Evolutionary conservation across 495 filamentous ascomycete species (phyloP).

Genomic region (Daldinia bambusicola): DNA sequence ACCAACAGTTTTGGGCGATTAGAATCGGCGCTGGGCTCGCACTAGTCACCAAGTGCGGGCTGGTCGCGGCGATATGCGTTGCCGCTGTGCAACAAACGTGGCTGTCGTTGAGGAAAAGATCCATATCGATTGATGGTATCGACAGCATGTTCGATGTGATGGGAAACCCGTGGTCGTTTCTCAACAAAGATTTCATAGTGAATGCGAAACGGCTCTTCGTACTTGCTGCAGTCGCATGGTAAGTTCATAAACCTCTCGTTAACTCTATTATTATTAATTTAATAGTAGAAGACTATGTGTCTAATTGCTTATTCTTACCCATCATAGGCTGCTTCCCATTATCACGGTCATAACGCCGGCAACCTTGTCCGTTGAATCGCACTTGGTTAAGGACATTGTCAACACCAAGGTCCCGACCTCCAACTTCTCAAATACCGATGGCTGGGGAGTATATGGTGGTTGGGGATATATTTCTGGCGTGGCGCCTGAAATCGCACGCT

Average conservation of each 20-base stretch:
- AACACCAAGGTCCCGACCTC: slow-evolving; percentile 9
- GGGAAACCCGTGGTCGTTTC: slow-evolving; percentile 21
- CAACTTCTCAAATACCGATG: slow-evolving; percentile 20
- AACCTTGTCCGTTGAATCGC: background rate
- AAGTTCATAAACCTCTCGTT: background rate
- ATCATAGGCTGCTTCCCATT: background rate
- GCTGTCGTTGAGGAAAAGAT: slow-evolving; percentile 26
- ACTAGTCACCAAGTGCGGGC: slow-evolving; percentile 6
- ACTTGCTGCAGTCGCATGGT: slow-evolving; percentile 1
- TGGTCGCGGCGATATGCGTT: slow-evolving; percentile 27
- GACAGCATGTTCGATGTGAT: slow-evolving; percentile 35
- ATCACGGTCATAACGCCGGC: background rate
- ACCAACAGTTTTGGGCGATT: background rate
- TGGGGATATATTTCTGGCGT: slow-evolving; percentile 14
- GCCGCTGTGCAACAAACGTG: slow-evolving; percentile 29
- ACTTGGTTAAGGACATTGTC: background rate
- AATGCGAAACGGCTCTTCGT: background rate
- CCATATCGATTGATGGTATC: slow-evolving; percentile 32
- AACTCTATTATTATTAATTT: background rate
- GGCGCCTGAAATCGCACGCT: slow-evolving; percentile 27
- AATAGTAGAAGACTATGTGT: background rate
- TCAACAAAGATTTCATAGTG: background rate
- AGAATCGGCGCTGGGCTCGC: background rate
- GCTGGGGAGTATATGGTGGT: slow-evolving; percentile 22
- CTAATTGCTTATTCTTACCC: background rate